Evolutionary conservation across 2,329 filamentous ascomycete genomes (phyloP).

Genomic region (Talaromyces sp.): DNA sequence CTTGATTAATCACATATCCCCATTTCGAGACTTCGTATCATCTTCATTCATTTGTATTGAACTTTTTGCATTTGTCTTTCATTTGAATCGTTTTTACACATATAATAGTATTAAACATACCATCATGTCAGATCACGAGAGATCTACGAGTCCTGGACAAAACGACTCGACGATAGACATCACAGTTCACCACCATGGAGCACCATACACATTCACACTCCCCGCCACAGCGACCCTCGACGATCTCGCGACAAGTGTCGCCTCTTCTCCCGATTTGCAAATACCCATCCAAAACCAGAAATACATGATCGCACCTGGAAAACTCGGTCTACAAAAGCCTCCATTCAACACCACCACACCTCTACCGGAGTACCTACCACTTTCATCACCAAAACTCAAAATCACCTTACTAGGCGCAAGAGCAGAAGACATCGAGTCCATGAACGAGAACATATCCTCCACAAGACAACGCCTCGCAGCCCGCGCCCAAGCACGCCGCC

Average conservation of each 20-base stretch:
- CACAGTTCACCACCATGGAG: constrained; percentile 54
- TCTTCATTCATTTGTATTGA: background rate
- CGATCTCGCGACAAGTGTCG: constrained; percentile 39
- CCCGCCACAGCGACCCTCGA: constrained; percentile 50
- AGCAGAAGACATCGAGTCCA: constrained; percentile 39
- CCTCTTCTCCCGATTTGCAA: constrained; percentile 29
- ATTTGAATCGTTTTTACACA: background rate
- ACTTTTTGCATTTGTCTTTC: background rate
- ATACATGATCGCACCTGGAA: constrained; percentile 43
- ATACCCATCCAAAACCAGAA: constrained; percentile 45
- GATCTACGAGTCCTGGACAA: background rate
- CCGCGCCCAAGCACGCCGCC: constrained; percentile 26
- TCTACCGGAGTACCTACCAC: constrained; percentile 33
- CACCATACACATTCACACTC: constrained; percentile 49
- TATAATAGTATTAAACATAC: background rate
- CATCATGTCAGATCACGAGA: constrained; percentile 6
- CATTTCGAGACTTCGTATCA: background rate
- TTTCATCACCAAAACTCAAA: constrained; percentile 40
- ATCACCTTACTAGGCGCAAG: constrained; percentile 48
- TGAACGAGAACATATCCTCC: constrained; percentile 37
- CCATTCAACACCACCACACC: constrained; percentile 41
- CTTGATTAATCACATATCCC: background rate
- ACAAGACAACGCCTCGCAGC: constrained; percentile 30
- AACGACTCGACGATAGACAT: constrained; percentile 22
- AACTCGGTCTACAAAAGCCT: constrained; percentile 46